Evolutionary conservation across 2,329 filamentous ascomycete genomes (phyloP).

Genomic region (Cladosporium velox): DNA sequence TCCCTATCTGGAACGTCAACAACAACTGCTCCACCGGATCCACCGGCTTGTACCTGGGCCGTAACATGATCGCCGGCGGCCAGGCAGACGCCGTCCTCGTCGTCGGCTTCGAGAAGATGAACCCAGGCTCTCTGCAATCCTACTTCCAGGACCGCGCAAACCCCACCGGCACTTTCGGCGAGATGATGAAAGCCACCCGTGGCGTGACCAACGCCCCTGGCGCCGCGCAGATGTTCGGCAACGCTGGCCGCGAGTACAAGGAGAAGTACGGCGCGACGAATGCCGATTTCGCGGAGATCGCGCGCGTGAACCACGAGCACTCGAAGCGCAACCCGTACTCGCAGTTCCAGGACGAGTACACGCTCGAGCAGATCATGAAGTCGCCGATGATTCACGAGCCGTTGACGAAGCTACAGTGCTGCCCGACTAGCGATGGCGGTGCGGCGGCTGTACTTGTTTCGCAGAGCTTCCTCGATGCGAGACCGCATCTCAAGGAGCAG

Average conservation of each 20-base stretch:
- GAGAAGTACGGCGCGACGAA: slow-evolving; percentile 86
- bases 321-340: slow-evolving; percentile 92
- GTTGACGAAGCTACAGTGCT: slow-evolving; percentile 97
- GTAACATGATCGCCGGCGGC: slow-evolving; percentile 76
- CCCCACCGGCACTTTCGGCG: slow-evolving; percentile 69
- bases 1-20: slow-evolving; percentile 97
- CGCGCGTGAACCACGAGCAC: slow-evolving; percentile 88
- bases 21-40: slow-evolving; percentile 98
- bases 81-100: slow-evolving; percentile 87
- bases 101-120: slow-evolving; percentile 98
- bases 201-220: slow-evolving; percentile 80
- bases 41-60: slow-evolving; percentile 81
- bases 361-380: slow-evolving; percentile 75
- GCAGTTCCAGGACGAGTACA: slow-evolving; percentile 94
- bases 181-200: slow-evolving; percentile 81
- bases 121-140: slow-evolving; percentile 78
- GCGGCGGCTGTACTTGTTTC: slow-evolving; percentile 88
- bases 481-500: slow-evolving; percentile 77
- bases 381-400: slow-evolving; percentile 79
- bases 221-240: slow-evolving; percentile 92
- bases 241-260: slow-evolving; percentile 91
- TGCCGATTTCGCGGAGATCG: slow-evolving; percentile 94
- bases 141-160: slow-evolving; percentile 85
- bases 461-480: slow-evolving; percentile 80
- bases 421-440: slow-evolving; percentile 89